These are phyloP conservation scores for Exophiala alcalophila DNA, from an alignment of 2,329 filamentous ascomycete species.

Conservation along the genomic window DNA sequence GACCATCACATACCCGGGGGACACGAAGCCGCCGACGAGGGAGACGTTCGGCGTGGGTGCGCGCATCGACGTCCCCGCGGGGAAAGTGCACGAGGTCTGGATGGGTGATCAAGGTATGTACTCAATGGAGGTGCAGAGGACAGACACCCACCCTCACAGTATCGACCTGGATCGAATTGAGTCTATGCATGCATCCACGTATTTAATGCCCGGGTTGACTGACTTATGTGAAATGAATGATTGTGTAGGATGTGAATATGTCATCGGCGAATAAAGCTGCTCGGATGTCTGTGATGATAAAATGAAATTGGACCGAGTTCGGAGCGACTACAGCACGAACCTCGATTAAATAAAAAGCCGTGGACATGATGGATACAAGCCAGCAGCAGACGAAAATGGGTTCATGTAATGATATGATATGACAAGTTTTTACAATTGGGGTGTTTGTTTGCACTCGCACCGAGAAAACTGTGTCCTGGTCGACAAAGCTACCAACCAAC, in stretches of 20 bases:
- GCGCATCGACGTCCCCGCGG: constrained; percentile 57
- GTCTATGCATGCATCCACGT: no score
- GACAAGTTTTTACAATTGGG: constrained; percentile 8
- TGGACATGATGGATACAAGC: no score
- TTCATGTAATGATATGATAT: background rate
- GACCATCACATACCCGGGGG: constrained; percentile 57
- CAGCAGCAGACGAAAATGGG: background rate
- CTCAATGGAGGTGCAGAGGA: no score
- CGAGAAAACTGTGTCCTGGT: background rate
- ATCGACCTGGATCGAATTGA: no score
- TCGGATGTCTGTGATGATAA: no score
- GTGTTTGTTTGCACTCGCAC: constrained; percentile 2
- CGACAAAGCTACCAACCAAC: background rate
- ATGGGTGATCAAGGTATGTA: constrained; percentile 46
- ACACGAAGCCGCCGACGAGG: constrained; percentile 47
- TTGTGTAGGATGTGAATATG: constrained; percentile 59
- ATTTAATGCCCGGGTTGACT: no score
- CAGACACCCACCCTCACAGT: no score
- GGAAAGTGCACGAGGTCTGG: constrained; percentile 59
- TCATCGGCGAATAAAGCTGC: constrained; percentile 55
- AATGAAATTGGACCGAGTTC: no score
- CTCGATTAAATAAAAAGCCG: no score
- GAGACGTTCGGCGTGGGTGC: constrained; percentile 56
- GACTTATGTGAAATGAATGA: no score
- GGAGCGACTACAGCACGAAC: background rate